Percentiles rank a stretch among this genome's conserved stretches.
Conservation (phyloP, 306 rosid species). For the Gastrolobium villosum region DNA sequence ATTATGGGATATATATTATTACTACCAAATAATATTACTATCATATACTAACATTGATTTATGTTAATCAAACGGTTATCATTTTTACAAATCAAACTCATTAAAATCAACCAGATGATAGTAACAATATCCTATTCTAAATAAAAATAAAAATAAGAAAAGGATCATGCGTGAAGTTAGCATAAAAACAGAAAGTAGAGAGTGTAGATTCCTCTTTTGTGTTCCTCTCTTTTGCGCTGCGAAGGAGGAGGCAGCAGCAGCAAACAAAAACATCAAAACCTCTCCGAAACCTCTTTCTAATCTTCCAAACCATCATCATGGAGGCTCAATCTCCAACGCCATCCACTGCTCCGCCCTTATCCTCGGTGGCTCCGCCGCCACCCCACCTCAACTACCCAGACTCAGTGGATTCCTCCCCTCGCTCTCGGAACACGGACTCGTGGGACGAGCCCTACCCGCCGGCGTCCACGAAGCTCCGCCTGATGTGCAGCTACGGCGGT, state of each 20-base stretch:
- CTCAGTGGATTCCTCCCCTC: slow-evolving; percentile 84
- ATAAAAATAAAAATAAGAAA: not conserved
- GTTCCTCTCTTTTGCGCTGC: slow-evolving; percentile 39
- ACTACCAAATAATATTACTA: too few relatives aligned
- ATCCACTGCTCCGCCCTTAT: slow-evolving; percentile 50
- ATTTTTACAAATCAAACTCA: too few relatives aligned
- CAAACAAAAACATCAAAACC: not conserved
- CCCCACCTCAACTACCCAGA: slow-evolving; percentile 70
- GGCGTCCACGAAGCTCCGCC: slow-evolving; percentile 66
- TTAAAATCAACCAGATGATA: too few relatives aligned
- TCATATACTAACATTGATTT: too few relatives aligned
- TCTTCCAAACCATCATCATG: slow-evolving; percentile 38
- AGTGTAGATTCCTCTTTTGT: not conserved
- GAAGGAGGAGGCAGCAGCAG: slow-evolving; percentile 37
- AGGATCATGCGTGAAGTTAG: slow-evolving; percentile 47
- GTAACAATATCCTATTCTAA: too few relatives aligned
- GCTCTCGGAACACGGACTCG: slow-evolving; percentile 83
- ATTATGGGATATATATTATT: too few relatives aligned
- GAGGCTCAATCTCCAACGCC: slow-evolving; percentile 60
- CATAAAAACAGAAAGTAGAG: slow-evolving; percentile 50
- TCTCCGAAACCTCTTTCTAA: slow-evolving; percentile 9
- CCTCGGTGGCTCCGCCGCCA: slow-evolving; percentile 43
- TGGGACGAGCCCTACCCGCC: slow-evolving; percentile 86
- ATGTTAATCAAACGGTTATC: too few relatives aligned
- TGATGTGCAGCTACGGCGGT: slow-evolving; percentile 98